Evolutionary conservation across 495 filamentous ascomycete species (phyloP), one percentile per base, ranked within the genome.

Genomic region (Aspergillus funiculosus): DNA sequence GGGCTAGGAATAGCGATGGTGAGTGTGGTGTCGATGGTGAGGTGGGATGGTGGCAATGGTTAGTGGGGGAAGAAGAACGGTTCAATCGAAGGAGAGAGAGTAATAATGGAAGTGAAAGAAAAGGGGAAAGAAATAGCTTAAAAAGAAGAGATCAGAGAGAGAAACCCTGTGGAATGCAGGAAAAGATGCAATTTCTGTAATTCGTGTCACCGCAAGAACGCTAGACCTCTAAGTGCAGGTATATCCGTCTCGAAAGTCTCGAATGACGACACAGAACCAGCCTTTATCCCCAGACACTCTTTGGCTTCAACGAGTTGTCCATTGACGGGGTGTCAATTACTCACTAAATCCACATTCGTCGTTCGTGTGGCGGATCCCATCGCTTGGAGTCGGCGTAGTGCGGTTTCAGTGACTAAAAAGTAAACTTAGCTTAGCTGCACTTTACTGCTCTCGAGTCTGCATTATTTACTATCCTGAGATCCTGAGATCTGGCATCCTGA

Each of bases 191-290:
- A 6, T 7, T 2, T 29, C 15, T 44, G 30, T 44, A 11, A 35
- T 29, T 44, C 27, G 39, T 31, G 39, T 25, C 15, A 14, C 20
- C 17, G 11, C 1, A 13, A 5, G 4, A 17, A 27, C 42, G 46
- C 29, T 27, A 50, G 54, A 61, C 58, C 62, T 51, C 63, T 65
- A 67, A 61, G 56, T 53, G 65, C 63, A 67, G 61, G 63, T 64
- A 53, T 67, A 69, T 50, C 56, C 59, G 53, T 25, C 20, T 34
- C 21, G n/a, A 25, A 22, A 26, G 21, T 24, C 37, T 17, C 14
- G 40, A 39, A 46, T 46, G 43, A 47, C 27, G 44, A 17, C 18
- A 26, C 31, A 11, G 34, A 35, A 28, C 19, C 43, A 17, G 4
- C 21, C 8, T 15, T 22, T 4, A 10, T 18, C 17, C 27, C 15